phyloP scores from a whole-genome alignment of 768 basidiomycete genomes.

The Scleroderma bovista region DNA sequence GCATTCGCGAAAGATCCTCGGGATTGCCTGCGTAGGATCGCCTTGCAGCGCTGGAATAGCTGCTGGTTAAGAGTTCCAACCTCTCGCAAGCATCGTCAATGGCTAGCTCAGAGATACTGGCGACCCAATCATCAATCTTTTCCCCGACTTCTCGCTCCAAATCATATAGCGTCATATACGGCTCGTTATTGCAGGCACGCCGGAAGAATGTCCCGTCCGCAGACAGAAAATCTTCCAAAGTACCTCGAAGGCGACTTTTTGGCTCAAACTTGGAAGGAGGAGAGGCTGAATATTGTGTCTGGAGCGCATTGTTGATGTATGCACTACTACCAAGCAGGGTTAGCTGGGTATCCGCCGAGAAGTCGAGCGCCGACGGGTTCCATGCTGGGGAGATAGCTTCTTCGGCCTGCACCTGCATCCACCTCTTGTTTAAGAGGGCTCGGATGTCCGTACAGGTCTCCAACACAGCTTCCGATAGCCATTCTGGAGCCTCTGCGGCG shows the following conservation, averaged over 20 bases:
- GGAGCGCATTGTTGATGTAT: constrained; percentile 22
- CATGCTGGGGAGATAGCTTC: constrained; percentile 22
- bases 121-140: constrained; percentile 31
- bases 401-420: constrained; percentile 24
- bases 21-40: constrained; percentile 29
- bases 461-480: constrained; percentile 33
- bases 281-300: constrained; percentile 6
- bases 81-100: constrained; percentile 17
- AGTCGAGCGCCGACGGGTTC: constrained; percentile 21
- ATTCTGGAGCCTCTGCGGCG: constrained; percentile 22
- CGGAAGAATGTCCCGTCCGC: constrained; percentile 11
- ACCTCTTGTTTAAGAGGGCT: constrained; percentile 26
- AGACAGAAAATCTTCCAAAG: constrained; percentile 14
- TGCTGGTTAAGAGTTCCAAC: constrained; percentile 21
- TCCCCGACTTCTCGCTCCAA: constrained; percentile 31
- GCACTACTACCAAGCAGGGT: constrained; percentile 25
- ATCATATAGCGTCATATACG: constrained; percentile 27
- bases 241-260: constrained; percentile 5
- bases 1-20: constrained; percentile 35
- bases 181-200: constrained; percentile 4
- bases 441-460: constrained; percentile 22
- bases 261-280: neutral
- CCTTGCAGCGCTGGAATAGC: constrained; percentile 23
- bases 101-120: constrained; percentile 8
- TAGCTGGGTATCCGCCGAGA: constrained; percentile 26